These are phyloP conservation scores for Exsudoporus frostii DNA, from an alignment of 768 basidiomycete species.

Conservation along the genomic window DNA sequence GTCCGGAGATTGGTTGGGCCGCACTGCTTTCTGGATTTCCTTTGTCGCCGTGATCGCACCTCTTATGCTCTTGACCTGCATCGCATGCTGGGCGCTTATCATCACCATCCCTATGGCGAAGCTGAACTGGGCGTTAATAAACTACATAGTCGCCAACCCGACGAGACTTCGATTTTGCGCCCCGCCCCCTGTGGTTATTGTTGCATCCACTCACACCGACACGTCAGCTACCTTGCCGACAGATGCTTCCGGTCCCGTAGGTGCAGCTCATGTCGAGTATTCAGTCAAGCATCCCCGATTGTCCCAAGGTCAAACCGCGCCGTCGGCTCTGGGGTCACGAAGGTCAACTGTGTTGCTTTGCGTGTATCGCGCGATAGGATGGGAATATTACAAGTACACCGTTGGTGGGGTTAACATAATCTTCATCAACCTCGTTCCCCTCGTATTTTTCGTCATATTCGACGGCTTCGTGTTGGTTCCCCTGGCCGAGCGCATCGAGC, in stretches of 20 bases:
- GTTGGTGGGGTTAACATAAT: constrained; percentile 98
- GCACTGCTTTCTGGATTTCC: constrained; percentile 76
- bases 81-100: constrained; percentile 93
- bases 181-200: constrained; percentile 69
- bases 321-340: constrained; percentile 64
- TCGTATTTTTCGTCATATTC: constrained; percentile 95
- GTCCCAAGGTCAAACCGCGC: constrained; percentile 86
- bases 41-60: constrained; percentile 82
- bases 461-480: constrained; percentile 83
- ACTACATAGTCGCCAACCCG: constrained; percentile 75
- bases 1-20: constrained; percentile 56
- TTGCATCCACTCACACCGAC: constrained; percentile 30
- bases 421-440: constrained; percentile 90
- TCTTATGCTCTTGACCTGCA: constrained; percentile 80
- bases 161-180: constrained; percentile 89
- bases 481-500: constrained; percentile 59
- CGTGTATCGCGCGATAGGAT: constrained; percentile 87
- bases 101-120: constrained; percentile 98
- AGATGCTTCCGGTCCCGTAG: constrained; percentile 7
- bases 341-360: constrained; percentile 89
- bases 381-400: constrained; percentile 98
- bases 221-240: constrained; percentile 4
- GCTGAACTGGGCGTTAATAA: constrained; percentile 91
- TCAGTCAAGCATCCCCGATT: constrained; percentile 72
- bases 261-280: constrained; percentile 41